Base-by-base conservation (phyloP, 306 rosid species). In the Neltuma alba region DNA sequence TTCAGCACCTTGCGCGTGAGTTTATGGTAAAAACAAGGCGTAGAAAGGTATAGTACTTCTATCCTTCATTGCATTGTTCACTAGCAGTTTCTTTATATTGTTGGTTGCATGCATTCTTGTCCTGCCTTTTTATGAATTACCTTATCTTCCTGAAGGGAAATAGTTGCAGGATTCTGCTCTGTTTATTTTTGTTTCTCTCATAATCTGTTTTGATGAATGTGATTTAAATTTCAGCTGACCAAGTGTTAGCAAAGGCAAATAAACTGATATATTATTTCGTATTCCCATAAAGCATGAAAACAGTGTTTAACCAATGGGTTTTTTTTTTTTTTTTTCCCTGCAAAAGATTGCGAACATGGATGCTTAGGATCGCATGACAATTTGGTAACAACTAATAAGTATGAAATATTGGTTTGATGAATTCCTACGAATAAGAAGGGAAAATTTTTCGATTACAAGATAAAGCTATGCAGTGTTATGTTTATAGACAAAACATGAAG, bases 11-110 rank as follows among this genome's bases (percentile, higher is more conserved):
- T 76, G 99, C 98, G 38, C 99, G 98, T 21, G 99, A 96, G 77
- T 96, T 96, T 80, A 96, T 96, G 99, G 99, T 96, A 25, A 96
- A 96, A 88, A 96, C 98, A 64, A 87, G 99, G 83, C 98, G 99
- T 75, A 89, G 99, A 75, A 95, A 96, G 98, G 99, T 96, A 89
- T 27, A 36, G 30, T 28, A 23, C 38, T 31, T 76, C 57, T 65
- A 37, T 70, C 69, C 57, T 83, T 82, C 36, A 69, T 9, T 25
- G 72, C 25, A 40, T 60, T 20, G 15, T 33, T 71, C 34, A 44
- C 40, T 62, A 10, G 33, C 21, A 36, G 58, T 57, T 38, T 75
- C 58, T 38, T 28, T 42, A 70, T 70, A 10, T 25, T 25, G 11
- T 44, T 25, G 16, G 36, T 34, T 21, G 37, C 64, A 28, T 13